A percentile compares a stretch with the other conserved stretches of the same genome.
These are phyloP conservation scores for Cruciata laevipes DNA, from an alignment of 257 asterid species.

Conservation along the genomic window DNA sequence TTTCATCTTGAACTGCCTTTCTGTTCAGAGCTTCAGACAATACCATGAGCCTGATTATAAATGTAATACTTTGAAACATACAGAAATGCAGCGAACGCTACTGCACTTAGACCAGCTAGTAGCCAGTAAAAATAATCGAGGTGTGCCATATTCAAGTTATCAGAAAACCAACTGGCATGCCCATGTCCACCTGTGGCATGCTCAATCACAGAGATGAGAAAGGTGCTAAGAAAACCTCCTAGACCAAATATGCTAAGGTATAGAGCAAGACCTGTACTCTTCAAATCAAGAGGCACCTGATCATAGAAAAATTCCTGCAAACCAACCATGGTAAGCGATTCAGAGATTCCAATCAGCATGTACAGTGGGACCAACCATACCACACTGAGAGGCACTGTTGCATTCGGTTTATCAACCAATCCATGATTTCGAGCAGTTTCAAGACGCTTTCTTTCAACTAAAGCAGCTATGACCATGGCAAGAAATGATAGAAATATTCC, in stretches of 20 bases:
- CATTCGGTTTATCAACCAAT: slow-evolving; percentile 20
- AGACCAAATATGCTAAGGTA: slow-evolving; percentile 23
- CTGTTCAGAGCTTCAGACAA: not conserved
- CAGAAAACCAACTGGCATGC: slow-evolving; percentile 14
- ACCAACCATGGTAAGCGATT: slow-evolving; percentile 23
- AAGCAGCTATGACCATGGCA: slow-evolving; percentile 18
- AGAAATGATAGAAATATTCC: slow-evolving; percentile 21
- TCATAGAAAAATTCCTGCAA: slow-evolving; percentile 31
- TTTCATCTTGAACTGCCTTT: not conserved
- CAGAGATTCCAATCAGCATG: slow-evolving; percentile 13
- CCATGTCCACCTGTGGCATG: slow-evolving; percentile 9
- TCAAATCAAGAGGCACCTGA: slow-evolving; percentile 26
- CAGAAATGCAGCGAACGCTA: not conserved
- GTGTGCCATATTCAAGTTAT: slow-evolving; percentile 18
- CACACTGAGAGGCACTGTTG: slow-evolving; percentile 23
- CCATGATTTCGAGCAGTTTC: slow-evolving; percentile 19
- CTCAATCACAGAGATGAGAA: slow-evolving; percentile 23
- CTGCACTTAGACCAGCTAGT: slow-evolving; percentile 9
- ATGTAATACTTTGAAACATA: not conserved
- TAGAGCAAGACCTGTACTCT: slow-evolving; percentile 22
- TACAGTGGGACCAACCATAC: slow-evolving; percentile 27
- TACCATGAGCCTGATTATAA: not conserved
- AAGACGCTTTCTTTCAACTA: slow-evolving; percentile 22
- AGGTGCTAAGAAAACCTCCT: slow-evolving; percentile 23
- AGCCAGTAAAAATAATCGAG: slow-evolving; percentile 23